Conservation (phyloP, 1,284 basidiomycete species). For the Ganoderma lucidum region DNA sequence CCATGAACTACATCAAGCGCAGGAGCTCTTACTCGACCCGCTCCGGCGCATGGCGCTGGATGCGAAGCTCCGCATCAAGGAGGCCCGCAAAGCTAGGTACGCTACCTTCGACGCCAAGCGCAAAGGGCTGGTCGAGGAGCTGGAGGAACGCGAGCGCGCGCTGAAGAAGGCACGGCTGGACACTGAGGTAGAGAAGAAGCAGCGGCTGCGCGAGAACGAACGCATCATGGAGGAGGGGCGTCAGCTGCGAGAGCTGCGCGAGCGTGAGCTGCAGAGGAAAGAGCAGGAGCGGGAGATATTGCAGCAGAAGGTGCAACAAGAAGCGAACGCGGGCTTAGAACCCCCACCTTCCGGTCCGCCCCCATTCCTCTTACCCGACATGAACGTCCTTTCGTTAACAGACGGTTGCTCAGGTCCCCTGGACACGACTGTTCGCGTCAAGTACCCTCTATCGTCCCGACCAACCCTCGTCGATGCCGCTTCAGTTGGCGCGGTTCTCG, state of each 20-base stretch:
- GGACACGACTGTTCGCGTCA: constrained; percentile 79
- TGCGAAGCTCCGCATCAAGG: constrained; percentile 77
- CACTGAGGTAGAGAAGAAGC: constrained; percentile 63
- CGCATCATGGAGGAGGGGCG: constrained; percentile 83
- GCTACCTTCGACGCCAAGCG: constrained; percentile 82
- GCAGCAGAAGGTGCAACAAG: constrained; percentile 41
- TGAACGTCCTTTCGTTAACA: not conserved
- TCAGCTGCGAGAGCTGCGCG: constrained; percentile 72
- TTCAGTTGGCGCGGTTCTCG: constrained; percentile 59
- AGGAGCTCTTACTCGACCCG: constrained; percentile 87
- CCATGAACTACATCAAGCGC: constrained; percentile 86
- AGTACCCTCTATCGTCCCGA: constrained; percentile 65
- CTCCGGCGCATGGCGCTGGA: constrained; percentile 85
- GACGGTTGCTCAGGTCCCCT: constrained; percentile 56
- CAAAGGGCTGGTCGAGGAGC: constrained; percentile 83
- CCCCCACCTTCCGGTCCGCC: constrained; percentile 60
- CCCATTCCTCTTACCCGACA: not conserved
- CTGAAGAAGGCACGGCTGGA: constrained; percentile 79
- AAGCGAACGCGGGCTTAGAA: constrained; percentile 45
- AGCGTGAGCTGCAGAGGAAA: constrained; percentile 58
- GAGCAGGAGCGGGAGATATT: constrained; percentile 46
- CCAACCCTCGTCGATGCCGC: constrained; percentile 61
- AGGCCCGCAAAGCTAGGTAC: constrained; percentile 76
- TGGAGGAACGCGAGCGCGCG: constrained; percentile 83
- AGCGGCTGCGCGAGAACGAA: constrained; percentile 71